Evolutionary conservation across 2,329 filamentous ascomycete species (phyloP), one percentile per base, ranked within the genome.

Genomic region (Diaporthe sp.): DNA sequence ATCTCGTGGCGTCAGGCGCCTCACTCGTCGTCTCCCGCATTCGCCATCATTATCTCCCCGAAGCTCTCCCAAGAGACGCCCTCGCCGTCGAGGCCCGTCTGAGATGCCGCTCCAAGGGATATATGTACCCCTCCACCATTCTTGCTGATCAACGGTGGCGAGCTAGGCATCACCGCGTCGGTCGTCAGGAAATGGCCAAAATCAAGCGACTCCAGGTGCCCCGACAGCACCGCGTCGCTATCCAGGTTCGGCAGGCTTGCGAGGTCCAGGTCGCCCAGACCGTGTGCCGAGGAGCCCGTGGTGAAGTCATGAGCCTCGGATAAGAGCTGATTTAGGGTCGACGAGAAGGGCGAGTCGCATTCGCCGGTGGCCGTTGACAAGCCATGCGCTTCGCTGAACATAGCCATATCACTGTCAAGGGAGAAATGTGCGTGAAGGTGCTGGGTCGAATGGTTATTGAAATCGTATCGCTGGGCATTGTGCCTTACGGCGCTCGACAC

Each of bases 321-420:
- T 28, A 94, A 86, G 76, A 94, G 86, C 79, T 93, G 89, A 77
- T 89, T 90, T 49, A 95, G 87, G 31, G 92, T 90, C 51, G 89
- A 87, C 2, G 91, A 91, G 79, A 93, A 89, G 0, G 92, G 92
- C 8, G 91, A 91, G 73, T 88, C 86, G 62, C 86, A 84, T 4
- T 79, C 72, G 65, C 49, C 34, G 79, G 25, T 57, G 10, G 51
- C 31, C 75, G 78, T 73, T 25, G 49, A 55, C 19, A 69, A n/a
- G 17, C 49, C 46, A 42, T 69, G 65, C n/a, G 65, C 65, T 22
- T 67, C 59, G 51, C 65, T 72, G 74, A 76, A 67, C 37, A 84
- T 77, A 2, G 58, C 59, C 46, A 69, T n/a, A 7, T 69, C 65
- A 65, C 77, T 80, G 53, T 81, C 80, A 0, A 80, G 57, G 8